These are phyloP conservation scores for Halocafeteria seosinensis DNA, from an alignment of 108 stramenopile species.

Conservation along the genomic window DNA sequence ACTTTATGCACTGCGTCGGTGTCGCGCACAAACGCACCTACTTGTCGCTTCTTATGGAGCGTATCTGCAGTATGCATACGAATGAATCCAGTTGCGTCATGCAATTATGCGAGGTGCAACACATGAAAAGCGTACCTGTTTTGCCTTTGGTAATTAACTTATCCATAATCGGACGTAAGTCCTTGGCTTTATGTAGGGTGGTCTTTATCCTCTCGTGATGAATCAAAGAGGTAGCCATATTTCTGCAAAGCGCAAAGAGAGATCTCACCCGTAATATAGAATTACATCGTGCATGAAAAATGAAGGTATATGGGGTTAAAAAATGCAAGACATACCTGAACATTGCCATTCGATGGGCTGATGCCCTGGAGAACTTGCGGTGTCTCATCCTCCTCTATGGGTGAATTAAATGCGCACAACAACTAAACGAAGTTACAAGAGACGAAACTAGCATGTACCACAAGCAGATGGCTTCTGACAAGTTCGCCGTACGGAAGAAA, in stretches of 20 bases:
- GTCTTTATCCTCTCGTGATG: slow-evolving; percentile 94
- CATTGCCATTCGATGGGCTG: neutral
- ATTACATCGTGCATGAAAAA: neutral
- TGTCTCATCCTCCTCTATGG: neutral
- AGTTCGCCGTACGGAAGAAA: too few species aligned
- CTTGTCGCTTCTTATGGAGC: slow-evolving; percentile 22
- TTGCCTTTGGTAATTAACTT: slow-evolving; percentile 52
- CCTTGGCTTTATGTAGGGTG: slow-evolving; percentile 81
- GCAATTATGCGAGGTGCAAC: too few species aligned
- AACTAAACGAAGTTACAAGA: too few species aligned
- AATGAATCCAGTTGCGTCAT: neutral
- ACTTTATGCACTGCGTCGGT: slow-evolving; percentile 55
- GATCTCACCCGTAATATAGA: neutral
- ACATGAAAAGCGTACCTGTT: slow-evolving; percentile 5
- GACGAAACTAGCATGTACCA: too few species aligned
- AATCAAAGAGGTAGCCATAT: slow-evolving; percentile 64
- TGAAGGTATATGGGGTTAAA: too few species aligned
- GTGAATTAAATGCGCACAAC: too few species aligned
- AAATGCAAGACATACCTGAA: neutral
- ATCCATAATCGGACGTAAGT: slow-evolving; percentile 68
- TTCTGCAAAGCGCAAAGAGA: slow-evolving; percentile 4
- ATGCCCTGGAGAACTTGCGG: neutral
- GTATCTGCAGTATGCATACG: neutral
- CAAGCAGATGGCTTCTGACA: too few species aligned
- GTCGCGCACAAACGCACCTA: slow-evolving; percentile 18